A percentile compares a stretch with the other conserved stretches of the same genome.
Evolutionary conservation across 2,329 filamentous ascomycete genomes (phyloP).

Genomic region (Apiospora aurea): DNA sequence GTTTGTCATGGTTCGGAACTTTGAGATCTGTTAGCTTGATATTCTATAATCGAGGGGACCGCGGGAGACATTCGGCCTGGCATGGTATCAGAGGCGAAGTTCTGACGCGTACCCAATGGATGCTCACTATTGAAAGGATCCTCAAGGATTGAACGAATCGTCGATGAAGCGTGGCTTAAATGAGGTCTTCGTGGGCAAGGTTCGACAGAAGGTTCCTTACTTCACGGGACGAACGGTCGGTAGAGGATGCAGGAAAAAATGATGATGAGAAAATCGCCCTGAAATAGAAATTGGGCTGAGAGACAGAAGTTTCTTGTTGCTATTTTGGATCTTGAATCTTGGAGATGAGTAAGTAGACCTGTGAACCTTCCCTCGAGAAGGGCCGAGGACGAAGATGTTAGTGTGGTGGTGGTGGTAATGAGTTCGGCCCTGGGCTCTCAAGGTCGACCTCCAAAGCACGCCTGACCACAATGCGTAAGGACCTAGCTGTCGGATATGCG

Average conservation of each 20-base stretch:
- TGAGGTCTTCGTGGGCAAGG: neutral
- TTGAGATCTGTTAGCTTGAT: too few relatives aligned
- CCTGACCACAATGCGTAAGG: neutral
- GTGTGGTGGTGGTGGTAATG: neutral
- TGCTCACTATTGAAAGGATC: neutral
- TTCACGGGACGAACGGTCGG: neutral
- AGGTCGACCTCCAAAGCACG: too few relatives aligned
- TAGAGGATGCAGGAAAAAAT: neutral
- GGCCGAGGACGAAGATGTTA: neutral
- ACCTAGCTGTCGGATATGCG: neutral
- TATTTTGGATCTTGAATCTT: neutral
- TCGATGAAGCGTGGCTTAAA: neutral
- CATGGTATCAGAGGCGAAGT: neutral
- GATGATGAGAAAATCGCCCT: neutral
- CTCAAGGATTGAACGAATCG: neutral
- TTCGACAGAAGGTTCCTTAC: too few relatives aligned
- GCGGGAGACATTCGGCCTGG: neutral
- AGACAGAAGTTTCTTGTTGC: neutral
- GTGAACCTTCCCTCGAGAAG: neutral
- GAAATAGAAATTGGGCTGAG: neutral
- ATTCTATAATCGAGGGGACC: too few relatives aligned
- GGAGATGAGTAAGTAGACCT: neutral
- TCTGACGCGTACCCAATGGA: too few relatives aligned
- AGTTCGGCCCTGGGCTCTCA: neutral
- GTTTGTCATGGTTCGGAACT: too few relatives aligned